Evolutionary conservation across 805 yeast species (phyloP).

Genomic region (Limtongozyma cylindracea): DNA sequence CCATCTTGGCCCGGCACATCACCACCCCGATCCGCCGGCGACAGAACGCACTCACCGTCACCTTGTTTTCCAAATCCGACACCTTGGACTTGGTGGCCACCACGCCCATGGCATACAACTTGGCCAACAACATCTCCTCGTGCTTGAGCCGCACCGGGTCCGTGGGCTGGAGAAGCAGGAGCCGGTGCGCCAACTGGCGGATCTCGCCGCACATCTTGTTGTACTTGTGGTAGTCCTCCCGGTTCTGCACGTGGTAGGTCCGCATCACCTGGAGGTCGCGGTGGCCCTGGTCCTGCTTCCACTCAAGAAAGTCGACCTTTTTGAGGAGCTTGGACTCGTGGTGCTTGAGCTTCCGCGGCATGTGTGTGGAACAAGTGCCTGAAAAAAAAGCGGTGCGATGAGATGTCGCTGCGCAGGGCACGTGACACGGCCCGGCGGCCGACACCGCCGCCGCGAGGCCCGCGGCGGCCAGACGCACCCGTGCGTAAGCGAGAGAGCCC

Average conservation of each 20-base stretch:
- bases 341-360: conserved; percentile 65
- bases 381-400: too few relatives aligned
- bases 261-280: conserved; percentile 94
- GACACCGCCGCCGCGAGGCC: too few relatives aligned
- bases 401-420: too few relatives aligned
- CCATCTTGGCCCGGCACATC: conserved; percentile 87
- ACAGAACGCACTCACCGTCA: conserved; percentile 81
- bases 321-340: conserved; percentile 88
- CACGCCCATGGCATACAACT: conserved; percentile 73
- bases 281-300: conserved; percentile 93
- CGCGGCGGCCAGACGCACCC: too few relatives aligned
- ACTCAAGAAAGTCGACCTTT: conserved; percentile 89
- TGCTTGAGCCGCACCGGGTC: conserved; percentile 78
- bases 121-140: conserved; percentile 71
- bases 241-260: conserved; percentile 75
- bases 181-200: conserved; percentile 63
- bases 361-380: too few relatives aligned
- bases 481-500: too few relatives aligned
- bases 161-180: conserved; percentile 63
- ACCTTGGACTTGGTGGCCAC: conserved; percentile 74
- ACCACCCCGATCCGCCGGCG: conserved; percentile 84
- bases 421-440: too few relatives aligned
- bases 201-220: conserved; percentile 84
- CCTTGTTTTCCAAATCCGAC: conserved; percentile 74
- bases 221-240: conserved; percentile 91